Evolutionary conservation across 805 yeast genomes (phyloP), one percentile per base, ranked within the genome.

Genomic region (Nematodospora valgi): DNA sequence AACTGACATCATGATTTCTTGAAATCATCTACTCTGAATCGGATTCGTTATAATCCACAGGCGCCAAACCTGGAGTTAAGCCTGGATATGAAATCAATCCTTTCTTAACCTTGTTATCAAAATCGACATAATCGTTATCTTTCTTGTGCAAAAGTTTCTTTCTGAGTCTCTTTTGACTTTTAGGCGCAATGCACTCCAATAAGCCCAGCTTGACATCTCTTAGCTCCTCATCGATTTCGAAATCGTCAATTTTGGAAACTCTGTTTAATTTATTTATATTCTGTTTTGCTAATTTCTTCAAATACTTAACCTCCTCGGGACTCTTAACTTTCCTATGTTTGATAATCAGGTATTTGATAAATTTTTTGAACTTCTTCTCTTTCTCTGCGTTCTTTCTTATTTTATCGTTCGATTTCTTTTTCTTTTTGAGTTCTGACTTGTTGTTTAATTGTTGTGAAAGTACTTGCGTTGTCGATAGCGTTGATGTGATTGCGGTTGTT

Each of bases 51-150:
- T 75, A 72, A 23, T 79, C 89, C 16, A 85, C 88, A 21, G 93
- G 93, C 1, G 93, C 94, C 57, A 85, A 70, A 43, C 94, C 94
- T 1, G 93, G 94, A 0, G 94, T 85, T 37, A 85, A 66, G 18
- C 93, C 91, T 26, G 85, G 74, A 41, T 62, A 59, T 3, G 74
- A 56, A 43, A 71, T 57, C 23, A 53, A 47, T 14, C 77, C 78
- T 33, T 61, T 58, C 38, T 66, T 55, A 34, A 72, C 54, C 49
- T 68, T 70, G 20, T 60, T 55, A 32, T 64, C 57, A 40, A 60
- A 59, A 6, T 54, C 56, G 22, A 13, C 46, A 13, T 9, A 6
- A 23, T 9, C 13, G 4, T 4, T 7, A 6, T 10, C n/a, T 21
- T 26, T 45, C 39, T 47, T 34, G 6, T 11, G 8, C 14, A 22